Percentiles rank a stretch among this genome's conserved stretches.
These are phyloP conservation scores for Suillus alpinus DNA, from an alignment of 768 basidiomycete species.

Conservation along the genomic window DNA sequence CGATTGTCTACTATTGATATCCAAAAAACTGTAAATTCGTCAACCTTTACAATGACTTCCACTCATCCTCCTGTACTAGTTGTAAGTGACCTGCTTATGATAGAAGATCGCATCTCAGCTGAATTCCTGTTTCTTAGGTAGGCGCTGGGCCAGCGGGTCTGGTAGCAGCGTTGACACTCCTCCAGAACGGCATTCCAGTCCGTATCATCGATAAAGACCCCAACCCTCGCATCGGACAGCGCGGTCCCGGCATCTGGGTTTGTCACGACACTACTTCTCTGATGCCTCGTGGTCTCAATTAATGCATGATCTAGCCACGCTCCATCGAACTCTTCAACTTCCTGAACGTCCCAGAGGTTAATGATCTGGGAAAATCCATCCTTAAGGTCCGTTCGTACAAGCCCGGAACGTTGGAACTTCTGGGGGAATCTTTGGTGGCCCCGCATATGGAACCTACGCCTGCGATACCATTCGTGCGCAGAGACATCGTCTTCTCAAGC, in stretches of 20 bases:
- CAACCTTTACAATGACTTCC: background rate
- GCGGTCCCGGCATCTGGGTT: background rate
- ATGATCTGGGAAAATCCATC: constrained; percentile 25
- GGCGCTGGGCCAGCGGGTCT: constrained; percentile 29
- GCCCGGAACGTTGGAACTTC: background rate
- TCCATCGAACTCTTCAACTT: constrained; percentile 39
- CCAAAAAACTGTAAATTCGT: background rate
- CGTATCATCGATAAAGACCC: background rate
- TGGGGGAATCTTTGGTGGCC: constrained; percentile 11
- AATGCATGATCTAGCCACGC: constrained; percentile 33
- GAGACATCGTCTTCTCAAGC: background rate
- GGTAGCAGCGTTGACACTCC: constrained; percentile 30
- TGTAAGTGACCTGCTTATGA: background rate
- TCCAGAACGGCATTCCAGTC: background rate
- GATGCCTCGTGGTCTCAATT: background rate
- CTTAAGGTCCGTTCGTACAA: constrained; percentile 34
- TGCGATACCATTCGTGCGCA: constrained; percentile 24
- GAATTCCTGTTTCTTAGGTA: background rate
- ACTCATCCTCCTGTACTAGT: constrained; percentile 3
- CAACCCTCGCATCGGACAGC: background rate
- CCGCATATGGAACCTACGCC: constrained; percentile 18
- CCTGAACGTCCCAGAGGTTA: constrained; percentile 36
- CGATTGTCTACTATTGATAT: no score
- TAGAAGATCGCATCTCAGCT: background rate
- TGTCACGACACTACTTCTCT: constrained; percentile 6